These are phyloP conservation scores for Candida sonorensis DNA, from an alignment of 805 yeast genomes.

Conservation along the genomic window DNA sequence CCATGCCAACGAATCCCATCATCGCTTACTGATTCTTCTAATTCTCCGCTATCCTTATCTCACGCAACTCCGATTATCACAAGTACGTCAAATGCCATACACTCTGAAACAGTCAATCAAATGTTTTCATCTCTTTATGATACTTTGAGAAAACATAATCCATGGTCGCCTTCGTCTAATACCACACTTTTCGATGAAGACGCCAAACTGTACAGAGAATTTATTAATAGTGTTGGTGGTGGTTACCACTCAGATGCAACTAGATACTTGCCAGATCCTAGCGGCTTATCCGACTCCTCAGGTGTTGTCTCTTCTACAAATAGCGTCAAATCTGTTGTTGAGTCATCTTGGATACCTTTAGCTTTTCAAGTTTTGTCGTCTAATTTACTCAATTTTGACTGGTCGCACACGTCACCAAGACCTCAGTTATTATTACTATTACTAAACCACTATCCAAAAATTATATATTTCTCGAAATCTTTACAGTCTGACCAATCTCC, in stretches of 20 bases:
- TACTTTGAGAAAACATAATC: conserved; percentile 17
- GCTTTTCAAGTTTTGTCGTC: conserved; percentile 15
- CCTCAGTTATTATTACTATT: neutral
- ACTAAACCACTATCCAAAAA: neutral
- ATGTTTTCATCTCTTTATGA: conserved; percentile 20
- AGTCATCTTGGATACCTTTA: conserved; percentile 31
- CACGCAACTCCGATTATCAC: neutral
- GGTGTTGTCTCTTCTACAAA: too few relatives aligned
- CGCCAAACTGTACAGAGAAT: conserved; percentile 3
- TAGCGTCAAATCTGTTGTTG: neutral
- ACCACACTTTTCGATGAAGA: neutral
- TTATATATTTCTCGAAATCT: conserved; percentile 1
- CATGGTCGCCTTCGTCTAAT: conserved; percentile 6
- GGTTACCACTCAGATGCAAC: too few relatives aligned
- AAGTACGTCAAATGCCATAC: conserved; percentile 2
- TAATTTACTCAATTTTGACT: too few relatives aligned
- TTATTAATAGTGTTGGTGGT: conserved; percentile 1
- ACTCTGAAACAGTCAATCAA: conserved; percentile 15
- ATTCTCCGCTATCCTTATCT: neutral
- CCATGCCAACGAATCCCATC: too few relatives aligned
- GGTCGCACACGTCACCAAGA: too few relatives aligned
- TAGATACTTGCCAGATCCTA: too few relatives aligned
- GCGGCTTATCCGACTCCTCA: too few relatives aligned
- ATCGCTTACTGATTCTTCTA: too few relatives aligned
- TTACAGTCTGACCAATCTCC: neutral